These are phyloP conservation scores for Sclerospora graminicola DNA, from an alignment of 352 stramenopile species.

Conservation along the genomic window DNA sequence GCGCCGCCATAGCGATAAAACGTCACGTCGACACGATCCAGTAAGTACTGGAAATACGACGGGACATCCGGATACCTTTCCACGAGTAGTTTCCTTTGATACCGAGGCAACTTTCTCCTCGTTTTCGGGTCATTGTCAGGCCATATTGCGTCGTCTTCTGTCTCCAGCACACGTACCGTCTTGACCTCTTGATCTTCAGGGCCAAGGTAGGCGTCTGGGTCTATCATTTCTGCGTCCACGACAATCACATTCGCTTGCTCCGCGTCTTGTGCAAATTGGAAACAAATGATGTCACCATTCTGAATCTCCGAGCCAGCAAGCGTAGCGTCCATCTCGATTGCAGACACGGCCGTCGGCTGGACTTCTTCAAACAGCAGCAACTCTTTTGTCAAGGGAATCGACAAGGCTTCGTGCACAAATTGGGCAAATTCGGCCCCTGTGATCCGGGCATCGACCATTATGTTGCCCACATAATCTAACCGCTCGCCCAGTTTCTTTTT, in stretches of 20 bases:
- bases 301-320: constrained; percentile 59
- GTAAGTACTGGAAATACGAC: constrained; percentile 74
- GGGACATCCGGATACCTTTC: constrained; percentile 61
- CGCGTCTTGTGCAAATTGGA: constrained; percentile 42
- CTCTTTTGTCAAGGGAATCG: constrained; percentile 36
- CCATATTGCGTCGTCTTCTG: constrained; percentile 9
- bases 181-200: constrained; percentile 22
- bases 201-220: constrained; percentile 15
- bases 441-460: constrained; percentile 52
- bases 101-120: constrained; percentile 1
- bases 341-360: constrained; percentile 44
- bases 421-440: constrained; percentile 44
- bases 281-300: constrained; percentile 78
- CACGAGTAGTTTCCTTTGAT: background rate
- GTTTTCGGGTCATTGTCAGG: constrained; percentile 1
- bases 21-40: constrained; percentile 69
- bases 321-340: constrained; percentile 40
- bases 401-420: constrained; percentile 40
- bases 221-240: constrained; percentile 15
- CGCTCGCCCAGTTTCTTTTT: constrained; percentile 47
- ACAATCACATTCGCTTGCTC: constrained; percentile 12
- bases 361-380: constrained; percentile 72
- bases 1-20: constrained; percentile 46
- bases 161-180: constrained; percentile 6
- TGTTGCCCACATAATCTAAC: constrained; percentile 71